Conservation (phyloP, 2,329 filamentous ascomycete genomes). For the Calycina marina region DNA sequence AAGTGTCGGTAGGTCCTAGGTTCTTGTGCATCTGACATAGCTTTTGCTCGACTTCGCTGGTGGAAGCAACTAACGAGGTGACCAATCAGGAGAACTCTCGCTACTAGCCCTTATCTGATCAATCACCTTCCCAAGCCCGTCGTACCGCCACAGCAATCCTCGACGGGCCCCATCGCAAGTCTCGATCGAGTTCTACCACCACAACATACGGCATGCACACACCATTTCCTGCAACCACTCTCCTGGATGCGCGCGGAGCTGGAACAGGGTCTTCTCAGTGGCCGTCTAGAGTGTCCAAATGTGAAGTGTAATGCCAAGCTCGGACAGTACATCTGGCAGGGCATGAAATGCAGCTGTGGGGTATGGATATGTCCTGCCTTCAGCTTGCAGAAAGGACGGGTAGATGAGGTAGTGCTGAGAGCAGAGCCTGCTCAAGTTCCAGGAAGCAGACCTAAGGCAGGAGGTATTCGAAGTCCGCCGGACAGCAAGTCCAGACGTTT, state of each 20-base stretch:
- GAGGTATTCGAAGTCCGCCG: conserved; percentile 42
- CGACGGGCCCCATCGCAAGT: conserved; percentile 13
- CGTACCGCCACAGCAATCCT: conserved; percentile 11
- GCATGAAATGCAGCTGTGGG: conserved; percentile 80
- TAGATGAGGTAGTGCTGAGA: conserved; percentile 45
- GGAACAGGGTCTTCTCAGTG: conserved; percentile 67
- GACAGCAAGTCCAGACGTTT: conserved; percentile 26
- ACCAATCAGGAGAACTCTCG: conserved; percentile 40
- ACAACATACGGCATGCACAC: conserved; percentile 43
- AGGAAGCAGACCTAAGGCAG: conserved; percentile 3
- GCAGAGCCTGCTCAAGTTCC: conserved; percentile 5
- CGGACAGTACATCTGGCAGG: conserved; percentile 92
- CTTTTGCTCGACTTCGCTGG: too few relatives aligned
- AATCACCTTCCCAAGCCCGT: conserved; percentile 30
- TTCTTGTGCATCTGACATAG: too few relatives aligned
- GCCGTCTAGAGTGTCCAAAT: conserved; percentile 72
- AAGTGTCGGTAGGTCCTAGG: conserved; percentile 70
- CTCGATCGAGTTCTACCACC: conserved; percentile 15
- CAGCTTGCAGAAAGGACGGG: conserved; percentile 64
- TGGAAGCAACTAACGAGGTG: too few relatives aligned
- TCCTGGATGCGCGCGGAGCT: conserved; percentile 88
- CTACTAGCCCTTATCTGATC: conserved; percentile 45
- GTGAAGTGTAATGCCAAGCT: conserved; percentile 65
- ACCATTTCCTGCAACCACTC: conserved; percentile 82
- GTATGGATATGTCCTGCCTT: conserved; percentile 88